These are phyloP conservation scores for Cordyceps tenuipes DNA, from an alignment of 2,329 filamentous ascomycete genomes.

Conservation along the genomic window DNA sequence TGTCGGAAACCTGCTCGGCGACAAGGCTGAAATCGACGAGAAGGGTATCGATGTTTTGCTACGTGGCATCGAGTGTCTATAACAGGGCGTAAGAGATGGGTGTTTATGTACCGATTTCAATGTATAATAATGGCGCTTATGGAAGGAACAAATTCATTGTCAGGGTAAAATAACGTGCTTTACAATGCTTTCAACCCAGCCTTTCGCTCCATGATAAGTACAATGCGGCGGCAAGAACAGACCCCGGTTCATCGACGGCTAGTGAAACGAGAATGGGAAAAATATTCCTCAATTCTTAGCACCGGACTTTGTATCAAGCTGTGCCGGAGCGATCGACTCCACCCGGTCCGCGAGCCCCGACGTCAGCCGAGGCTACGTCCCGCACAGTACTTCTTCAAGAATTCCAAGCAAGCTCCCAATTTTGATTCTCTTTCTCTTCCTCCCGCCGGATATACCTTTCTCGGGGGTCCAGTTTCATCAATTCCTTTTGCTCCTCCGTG, in stretches of 20 bases:
- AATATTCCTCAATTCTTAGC: background rate
- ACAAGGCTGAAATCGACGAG: conserved; percentile 40
- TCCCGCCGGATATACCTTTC: no score
- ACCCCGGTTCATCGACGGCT: background rate
- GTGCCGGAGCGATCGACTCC: background rate
- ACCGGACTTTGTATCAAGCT: background rate
- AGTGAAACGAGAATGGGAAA: background rate
- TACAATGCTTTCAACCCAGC: background rate
- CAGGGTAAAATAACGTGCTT: background rate
- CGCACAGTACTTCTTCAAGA: no score
- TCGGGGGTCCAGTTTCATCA: no score
- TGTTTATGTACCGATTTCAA: background rate
- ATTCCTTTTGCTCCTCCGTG: no score
- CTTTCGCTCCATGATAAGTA: background rate
- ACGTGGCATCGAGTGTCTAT: conserved; percentile 52
- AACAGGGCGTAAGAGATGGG: conserved; percentile 11
- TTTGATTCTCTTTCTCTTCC: no score
- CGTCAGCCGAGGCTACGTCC: background rate
- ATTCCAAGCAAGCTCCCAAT: no score
- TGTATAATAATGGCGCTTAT: conserved; percentile 1
- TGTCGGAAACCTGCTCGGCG: conserved; percentile 66
- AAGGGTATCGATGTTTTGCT: conserved; percentile 51
- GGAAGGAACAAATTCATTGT: background rate
- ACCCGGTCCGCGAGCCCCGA: background rate
- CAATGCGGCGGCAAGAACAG: background rate